A percentile compares a stretch with the other conserved stretches of the same genome.
Evolutionary conservation across 768 basidiomycete species (phyloP).

Genomic region (Leucocoprinus leucothites): DNA sequence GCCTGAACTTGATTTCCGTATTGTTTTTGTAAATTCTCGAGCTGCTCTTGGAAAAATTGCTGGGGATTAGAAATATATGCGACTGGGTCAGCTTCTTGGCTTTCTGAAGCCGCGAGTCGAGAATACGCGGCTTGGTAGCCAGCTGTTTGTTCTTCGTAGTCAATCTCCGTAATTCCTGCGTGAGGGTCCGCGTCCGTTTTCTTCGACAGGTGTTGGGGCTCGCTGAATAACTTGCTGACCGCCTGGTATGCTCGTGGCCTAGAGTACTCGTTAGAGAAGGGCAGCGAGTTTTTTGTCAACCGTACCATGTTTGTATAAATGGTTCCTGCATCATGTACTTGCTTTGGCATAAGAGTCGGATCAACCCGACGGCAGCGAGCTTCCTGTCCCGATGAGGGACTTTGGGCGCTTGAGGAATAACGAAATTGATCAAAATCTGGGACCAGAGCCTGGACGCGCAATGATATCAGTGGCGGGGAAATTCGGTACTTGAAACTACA

Average conservation of each 20-base stretch:
- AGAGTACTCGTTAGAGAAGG: background rate
- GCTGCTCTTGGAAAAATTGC: constrained; percentile 47
- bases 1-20: constrained; percentile 34
- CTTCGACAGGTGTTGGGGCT: constrained; percentile 66
- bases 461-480: background rate
- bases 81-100: constrained; percentile 54
- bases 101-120: constrained; percentile 79
- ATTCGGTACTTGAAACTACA: constrained; percentile 19
- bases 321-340: constrained; percentile 65
- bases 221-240: constrained; percentile 72
- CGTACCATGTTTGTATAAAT: constrained; percentile 62
- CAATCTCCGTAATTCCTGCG: constrained; percentile 68
- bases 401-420: constrained; percentile 79
- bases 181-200: constrained; percentile 45
- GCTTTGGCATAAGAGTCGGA: constrained; percentile 75
- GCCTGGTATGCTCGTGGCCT: constrained; percentile 73
- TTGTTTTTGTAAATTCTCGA: constrained; percentile 33
- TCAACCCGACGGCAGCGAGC: constrained; percentile 76
- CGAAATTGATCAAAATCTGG: constrained; percentile 71
- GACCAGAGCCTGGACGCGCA: constrained; percentile 56
- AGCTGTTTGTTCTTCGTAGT: constrained; percentile 85
- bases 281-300: background rate
- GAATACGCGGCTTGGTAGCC: constrained; percentile 97
- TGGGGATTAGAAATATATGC: constrained; percentile 56
- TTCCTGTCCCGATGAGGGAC: constrained; percentile 84